Conservation (phyloP, 2,329 filamentous ascomycete species). For the Scedosporium boydii region DNA sequence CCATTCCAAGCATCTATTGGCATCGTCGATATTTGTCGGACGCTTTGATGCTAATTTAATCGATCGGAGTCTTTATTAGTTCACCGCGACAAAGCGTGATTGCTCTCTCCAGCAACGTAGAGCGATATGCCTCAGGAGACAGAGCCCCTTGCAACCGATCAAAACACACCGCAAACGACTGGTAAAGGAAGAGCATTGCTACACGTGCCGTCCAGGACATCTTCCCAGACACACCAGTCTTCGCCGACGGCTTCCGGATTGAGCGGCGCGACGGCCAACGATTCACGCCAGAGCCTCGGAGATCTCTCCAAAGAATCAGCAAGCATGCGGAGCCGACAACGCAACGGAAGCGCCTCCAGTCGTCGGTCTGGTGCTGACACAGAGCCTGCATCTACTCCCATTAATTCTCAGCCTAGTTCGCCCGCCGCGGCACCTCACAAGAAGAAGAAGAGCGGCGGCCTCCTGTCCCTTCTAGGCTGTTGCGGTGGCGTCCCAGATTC, state of each 20-base stretch:
- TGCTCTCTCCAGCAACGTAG: neutral
- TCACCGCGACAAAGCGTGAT: neutral
- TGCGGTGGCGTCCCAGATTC: conserved; percentile 55
- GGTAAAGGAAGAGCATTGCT: conserved; percentile 28
- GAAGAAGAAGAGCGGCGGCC: conserved; percentile 46
- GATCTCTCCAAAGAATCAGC: conserved; percentile 56
- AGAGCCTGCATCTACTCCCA: conserved; percentile 38
- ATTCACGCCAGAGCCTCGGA: conserved; percentile 52
- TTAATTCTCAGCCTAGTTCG: conserved; percentile 41
- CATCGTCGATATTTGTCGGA: neutral
- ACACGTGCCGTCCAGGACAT: conserved; percentile 52
- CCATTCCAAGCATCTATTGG: neutral
- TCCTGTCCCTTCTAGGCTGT: conserved; percentile 55
- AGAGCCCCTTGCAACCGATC: neutral
- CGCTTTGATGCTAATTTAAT: neutral
- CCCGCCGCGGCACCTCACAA: conserved; percentile 36
- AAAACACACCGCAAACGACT: neutral
- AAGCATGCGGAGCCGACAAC: conserved; percentile 52
- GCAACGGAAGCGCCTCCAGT: conserved; percentile 60
- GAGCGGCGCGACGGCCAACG: conserved; percentile 49
- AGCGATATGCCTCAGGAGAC: neutral
- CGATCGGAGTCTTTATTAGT: neutral
- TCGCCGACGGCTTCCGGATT: conserved; percentile 50
- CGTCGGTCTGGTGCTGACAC: conserved; percentile 48
- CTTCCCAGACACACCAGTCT: conserved; percentile 50